Evolutionary conservation across 2,329 filamentous ascomycete genomes (phyloP).

Genomic region (Neonectria hederae): DNA sequence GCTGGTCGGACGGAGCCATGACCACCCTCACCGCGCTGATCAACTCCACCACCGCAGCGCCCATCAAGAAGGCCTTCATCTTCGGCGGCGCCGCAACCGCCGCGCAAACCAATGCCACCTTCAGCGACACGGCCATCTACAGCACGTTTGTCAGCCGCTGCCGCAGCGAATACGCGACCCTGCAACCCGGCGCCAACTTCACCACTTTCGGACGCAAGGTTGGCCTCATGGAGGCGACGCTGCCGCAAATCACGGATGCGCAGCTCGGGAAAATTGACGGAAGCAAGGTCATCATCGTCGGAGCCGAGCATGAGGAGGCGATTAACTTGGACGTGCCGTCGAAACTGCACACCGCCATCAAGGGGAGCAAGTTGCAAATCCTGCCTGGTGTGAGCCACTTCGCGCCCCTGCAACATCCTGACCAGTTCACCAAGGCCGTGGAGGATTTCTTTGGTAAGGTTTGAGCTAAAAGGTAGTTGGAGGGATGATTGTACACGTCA

Average conservation of each 20-base stretch:
- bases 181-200: constrained; percentile 51
- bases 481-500: not conserved
- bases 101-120: constrained; percentile 49
- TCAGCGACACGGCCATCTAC: constrained; percentile 46
- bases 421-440: constrained; percentile 46
- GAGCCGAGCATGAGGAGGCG: constrained; percentile 50
- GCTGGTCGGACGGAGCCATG: constrained; percentile 54
- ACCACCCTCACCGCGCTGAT: constrained; percentile 50
- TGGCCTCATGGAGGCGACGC: constrained; percentile 47
- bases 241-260: constrained; percentile 46
- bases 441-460: constrained; percentile 38
- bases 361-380: constrained; percentile 49
- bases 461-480: not conserved
- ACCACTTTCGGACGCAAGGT: constrained; percentile 50
- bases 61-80: constrained; percentile 52
- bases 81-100: constrained; percentile 48
- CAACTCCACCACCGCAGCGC: constrained; percentile 41
- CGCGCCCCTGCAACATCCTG: constrained; percentile 53
- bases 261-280: constrained; percentile 45
- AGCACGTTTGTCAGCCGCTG: constrained; percentile 48
- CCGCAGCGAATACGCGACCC: constrained; percentile 46
- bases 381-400: constrained; percentile 54
- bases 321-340: constrained; percentile 50
- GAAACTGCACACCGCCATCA: constrained; percentile 48
- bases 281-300: constrained; percentile 43